Evolutionary conservation across 2,329 filamentous ascomycete genomes (phyloP), one percentile per base, ranked within the genome.

Genomic region (Aspergillus phoenicis): DNA sequence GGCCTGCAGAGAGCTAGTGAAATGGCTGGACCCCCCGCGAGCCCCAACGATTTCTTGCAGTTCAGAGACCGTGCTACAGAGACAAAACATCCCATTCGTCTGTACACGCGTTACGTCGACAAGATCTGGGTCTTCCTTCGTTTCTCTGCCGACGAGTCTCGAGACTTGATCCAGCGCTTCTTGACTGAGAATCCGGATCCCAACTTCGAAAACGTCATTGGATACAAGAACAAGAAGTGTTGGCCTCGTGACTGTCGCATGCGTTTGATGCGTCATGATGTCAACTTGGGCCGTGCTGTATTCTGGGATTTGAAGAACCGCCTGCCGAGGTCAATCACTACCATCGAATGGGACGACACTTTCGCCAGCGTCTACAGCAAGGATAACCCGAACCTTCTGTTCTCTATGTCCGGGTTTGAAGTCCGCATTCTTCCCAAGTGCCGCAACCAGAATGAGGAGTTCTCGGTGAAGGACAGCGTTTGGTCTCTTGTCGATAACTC

Each of bases 291-390:
- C 45, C 89, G 96, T 62, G 96, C 96, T 61, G 95, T 97, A 1
- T 99, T 99, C 81, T 99, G 95, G 95, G 94, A 99, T 74, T 79
- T 99, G 75, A 98, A 99, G 85, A 99, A 99, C 77, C 89, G 95
- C 43, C 82, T 99, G 59, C 96, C 95, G 24, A 87, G 95, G 68
- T 97, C 93, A 2, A 88, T 99, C 48, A 99, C 95, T 0, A 99
- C 95, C 0, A 96, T 99, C 61, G 95, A 99, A 66, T 99, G 95
- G 95, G 95, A 99, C 69, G 95, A 99, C 75, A 98, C 95, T 0
- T 99, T 99, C 73, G 91, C 93, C 26, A 98, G 94, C 70, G 95
- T 99, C 8, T 99, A 99, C 83, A 98, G 94, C 76, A 88, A 92
- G 67, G 95, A 99, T 78, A 99, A 99, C 73, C 95, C 96, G 2